Evolutionary conservation across 164 flowering plant genomes (phyloP).

Genomic region (Magnolia sinica): DNA sequence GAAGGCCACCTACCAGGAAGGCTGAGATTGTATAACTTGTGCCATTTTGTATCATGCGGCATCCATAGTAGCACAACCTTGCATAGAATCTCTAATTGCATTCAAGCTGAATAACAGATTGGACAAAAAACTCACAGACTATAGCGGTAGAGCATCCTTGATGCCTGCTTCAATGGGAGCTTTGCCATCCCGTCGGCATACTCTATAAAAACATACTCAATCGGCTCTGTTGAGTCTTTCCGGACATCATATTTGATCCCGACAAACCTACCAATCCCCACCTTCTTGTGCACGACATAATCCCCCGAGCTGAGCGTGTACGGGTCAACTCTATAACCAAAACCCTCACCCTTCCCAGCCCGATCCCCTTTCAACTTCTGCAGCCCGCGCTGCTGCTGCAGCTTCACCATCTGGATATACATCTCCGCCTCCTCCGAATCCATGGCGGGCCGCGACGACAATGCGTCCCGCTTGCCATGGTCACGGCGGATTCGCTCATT

Average conservation of each 20-base stretch:
- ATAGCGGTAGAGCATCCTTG: constrained; percentile 82
- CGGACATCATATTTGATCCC: constrained; percentile 70
- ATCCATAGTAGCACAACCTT: too few species aligned
- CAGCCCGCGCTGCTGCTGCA: constrained; percentile 91
- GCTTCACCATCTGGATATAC: constrained; percentile 75
- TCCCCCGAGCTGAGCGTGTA: constrained; percentile 71
- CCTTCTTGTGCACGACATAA: constrained; percentile 93
- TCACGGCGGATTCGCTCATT: constrained; percentile 72
- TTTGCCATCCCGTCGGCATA: constrained; percentile 98
- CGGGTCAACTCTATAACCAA: constrained; percentile 81
- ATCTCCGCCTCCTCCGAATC: constrained; percentile 72
- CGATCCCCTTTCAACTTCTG: constrained; percentile 64
- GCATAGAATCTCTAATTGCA: not conserved
- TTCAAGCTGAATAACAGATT: not conserved
- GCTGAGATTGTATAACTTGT: too few species aligned
- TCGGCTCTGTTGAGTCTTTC: constrained; percentile 37
- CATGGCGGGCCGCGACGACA: constrained; percentile 30
- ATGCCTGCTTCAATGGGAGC: constrained; percentile 81
- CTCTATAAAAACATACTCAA: constrained; percentile 84
- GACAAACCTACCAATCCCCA: constrained; percentile 83
- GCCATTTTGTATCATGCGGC: too few species aligned
- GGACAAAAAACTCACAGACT: constrained; percentile 53
- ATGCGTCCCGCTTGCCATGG: constrained; percentile 39
- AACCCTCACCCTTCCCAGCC: constrained; percentile 28
- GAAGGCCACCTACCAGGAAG: too few species aligned